A percentile compares a stretch with the other conserved stretches of the same genome.
Evolutionary conservation across 2,329 filamentous ascomycete species (phyloP).

Genomic region (Metarhizium guizhouense): DNA sequence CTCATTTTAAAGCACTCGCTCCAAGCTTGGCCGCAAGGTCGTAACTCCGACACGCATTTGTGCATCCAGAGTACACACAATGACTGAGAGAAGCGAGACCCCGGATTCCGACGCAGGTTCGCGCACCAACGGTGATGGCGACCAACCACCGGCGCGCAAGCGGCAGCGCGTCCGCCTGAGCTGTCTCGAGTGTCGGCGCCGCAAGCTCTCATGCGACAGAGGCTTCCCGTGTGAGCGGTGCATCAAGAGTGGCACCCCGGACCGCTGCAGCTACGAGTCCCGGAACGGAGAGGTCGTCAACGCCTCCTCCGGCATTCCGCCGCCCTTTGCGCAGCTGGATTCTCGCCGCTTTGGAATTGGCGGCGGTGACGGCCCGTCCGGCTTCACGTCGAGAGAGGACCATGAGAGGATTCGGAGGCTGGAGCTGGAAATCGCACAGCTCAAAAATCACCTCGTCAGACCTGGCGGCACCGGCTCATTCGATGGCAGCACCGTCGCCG

Average conservation of each 20-base stretch:
- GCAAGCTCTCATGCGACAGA: constrained; percentile 53
- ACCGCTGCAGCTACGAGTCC: constrained; percentile 51
- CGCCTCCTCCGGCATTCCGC: constrained; percentile 34
- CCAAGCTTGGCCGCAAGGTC: constrained; percentile 15
- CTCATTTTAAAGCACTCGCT: constrained; percentile 3
- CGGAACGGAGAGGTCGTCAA: constrained; percentile 42
- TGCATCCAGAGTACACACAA: constrained; percentile 5
- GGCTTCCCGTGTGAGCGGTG: constrained; percentile 54
- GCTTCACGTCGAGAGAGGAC: constrained; percentile 32
- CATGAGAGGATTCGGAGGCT: constrained; percentile 50
- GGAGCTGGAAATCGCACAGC: constrained; percentile 49
- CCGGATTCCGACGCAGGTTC: constrained; percentile 26
- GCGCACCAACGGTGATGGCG: constrained; percentile 18
- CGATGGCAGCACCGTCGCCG: constrained; percentile 43
- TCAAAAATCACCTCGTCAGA: constrained; percentile 42
- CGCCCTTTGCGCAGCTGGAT: constrained; percentile 33
- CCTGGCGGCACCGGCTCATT: constrained; percentile 31
- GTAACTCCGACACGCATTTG: constrained; percentile 24
- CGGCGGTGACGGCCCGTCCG: constrained; percentile 17
- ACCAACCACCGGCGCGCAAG: constrained; percentile 39
- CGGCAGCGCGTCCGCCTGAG: constrained; percentile 50
- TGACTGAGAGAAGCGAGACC: constrained; percentile 27
- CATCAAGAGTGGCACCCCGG: constrained; percentile 52
- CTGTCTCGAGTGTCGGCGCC: constrained; percentile 50
- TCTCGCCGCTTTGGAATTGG: constrained; percentile 27